Percentiles rank a stretch among this genome's conserved stretches.
Evolutionary conservation across 2,329 filamentous ascomycete species (phyloP).

Genomic region (Talaromyces sp.): DNA sequence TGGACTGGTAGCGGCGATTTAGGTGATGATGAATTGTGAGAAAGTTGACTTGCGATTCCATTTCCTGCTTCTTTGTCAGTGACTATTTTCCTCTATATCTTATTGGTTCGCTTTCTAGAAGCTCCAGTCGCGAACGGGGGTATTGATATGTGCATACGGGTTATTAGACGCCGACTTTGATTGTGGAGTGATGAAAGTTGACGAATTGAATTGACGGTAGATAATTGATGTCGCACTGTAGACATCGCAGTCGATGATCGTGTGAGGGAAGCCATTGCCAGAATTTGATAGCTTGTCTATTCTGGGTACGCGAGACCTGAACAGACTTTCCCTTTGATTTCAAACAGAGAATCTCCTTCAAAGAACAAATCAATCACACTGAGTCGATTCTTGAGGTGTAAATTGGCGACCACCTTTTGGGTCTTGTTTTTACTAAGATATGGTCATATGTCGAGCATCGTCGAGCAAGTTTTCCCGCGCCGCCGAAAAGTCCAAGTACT

Average conservation of each 20-base stretch:
- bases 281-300: conserved; percentile 1
- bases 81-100: background rate
- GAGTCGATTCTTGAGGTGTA: background rate
- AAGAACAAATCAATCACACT: background rate
- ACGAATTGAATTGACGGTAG: conserved; percentile 23
- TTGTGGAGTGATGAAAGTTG: conserved; percentile 27
- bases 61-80: conserved; percentile 21
- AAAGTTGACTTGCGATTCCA: conserved; percentile 24
- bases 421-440: background rate
- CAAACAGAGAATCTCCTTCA: background rate
- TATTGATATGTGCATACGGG: background rate
- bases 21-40: conserved; percentile 19
- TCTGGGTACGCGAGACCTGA: background rate
- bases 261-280: conserved; percentile 16
- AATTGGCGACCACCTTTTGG: background rate
- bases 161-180: background rate
- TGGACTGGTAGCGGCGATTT: conserved; percentile 22
- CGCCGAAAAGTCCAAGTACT: conserved; percentile 7
- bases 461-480: conserved; percentile 15
- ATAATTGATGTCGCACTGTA: conserved; percentile 35
- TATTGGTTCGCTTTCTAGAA: background rate
- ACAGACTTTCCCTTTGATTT: background rate
- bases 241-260: conserved; percentile 30
- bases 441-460: background rate
- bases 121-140: background rate